Evolutionary conservation across 306 rosid species (phyloP).

Genomic region (Elaeagnus macrophylla): DNA sequence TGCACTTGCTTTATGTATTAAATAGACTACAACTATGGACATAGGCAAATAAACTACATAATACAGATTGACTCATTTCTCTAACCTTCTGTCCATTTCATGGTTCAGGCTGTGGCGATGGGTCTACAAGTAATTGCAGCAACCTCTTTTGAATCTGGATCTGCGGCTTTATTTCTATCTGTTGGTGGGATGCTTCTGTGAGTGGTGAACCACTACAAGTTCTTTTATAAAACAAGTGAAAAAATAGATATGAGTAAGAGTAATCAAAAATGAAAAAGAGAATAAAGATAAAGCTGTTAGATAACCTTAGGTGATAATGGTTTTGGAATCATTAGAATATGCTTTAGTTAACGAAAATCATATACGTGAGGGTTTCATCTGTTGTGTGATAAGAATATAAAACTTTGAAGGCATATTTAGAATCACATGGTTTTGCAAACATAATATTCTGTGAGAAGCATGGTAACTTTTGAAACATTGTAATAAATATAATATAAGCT

Average conservation of each 20-base stretch:
- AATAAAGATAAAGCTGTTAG: not conserved
- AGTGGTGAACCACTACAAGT: slow-evolving; percentile 32
- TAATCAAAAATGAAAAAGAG: not conserved
- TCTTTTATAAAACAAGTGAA: not conserved
- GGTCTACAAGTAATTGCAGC: slow-evolving; percentile 62
- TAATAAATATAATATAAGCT: slow-evolving; percentile 8
- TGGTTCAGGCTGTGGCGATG: slow-evolving; percentile 56
- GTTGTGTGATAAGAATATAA: too few relatives aligned
- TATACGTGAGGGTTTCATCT: too few relatives aligned
- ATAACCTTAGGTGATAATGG: not conserved
- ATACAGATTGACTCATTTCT: not conserved
- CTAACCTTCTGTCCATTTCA: slow-evolving; percentile 17
- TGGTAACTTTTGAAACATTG: not conserved
- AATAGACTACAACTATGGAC: not conserved
- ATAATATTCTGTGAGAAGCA: not conserved
- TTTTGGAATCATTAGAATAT: too few relatives aligned
- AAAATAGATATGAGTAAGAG: not conserved
- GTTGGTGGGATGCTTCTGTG: slow-evolving; percentile 80
- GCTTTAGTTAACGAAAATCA: too few relatives aligned
- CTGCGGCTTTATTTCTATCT: slow-evolving; percentile 50
- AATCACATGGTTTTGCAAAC: not conserved
- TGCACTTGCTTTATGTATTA: too few relatives aligned
- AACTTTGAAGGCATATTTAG: too few relatives aligned
- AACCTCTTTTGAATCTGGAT: slow-evolving; percentile 43
- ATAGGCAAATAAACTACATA: not conserved